Evolutionary conservation across 2,329 filamentous ascomycete genomes (phyloP).

Genomic region (Neonectria neomacrospora): DNA sequence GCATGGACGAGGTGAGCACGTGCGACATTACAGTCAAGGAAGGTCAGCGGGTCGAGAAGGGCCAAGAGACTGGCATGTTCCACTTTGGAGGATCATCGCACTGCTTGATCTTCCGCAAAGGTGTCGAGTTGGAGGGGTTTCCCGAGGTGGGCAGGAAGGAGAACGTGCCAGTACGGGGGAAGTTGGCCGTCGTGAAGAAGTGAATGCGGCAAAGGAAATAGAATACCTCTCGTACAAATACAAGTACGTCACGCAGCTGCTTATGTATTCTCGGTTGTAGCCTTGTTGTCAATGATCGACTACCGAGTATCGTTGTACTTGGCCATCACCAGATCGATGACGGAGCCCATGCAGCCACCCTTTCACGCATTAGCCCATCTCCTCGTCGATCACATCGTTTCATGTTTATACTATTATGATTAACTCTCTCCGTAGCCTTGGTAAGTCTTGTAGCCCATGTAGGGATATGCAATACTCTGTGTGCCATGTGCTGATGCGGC

Average conservation of each 20-base stretch:
- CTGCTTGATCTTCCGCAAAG: constrained; percentile 73
- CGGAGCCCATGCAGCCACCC: too few species aligned
- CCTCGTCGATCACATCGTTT: neutral
- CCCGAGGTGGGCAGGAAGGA: constrained; percentile 49
- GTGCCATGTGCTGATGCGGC: neutral
- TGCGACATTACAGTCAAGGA: constrained; percentile 77
- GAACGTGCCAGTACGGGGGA: constrained; percentile 54
- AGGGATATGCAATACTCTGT: neutral
- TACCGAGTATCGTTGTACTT: too few species aligned
- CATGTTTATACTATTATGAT: neutral
- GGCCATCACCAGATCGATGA: neutral
- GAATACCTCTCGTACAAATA: neutral
- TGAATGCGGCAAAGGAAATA: neutral
- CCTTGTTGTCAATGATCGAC: too few species aligned
- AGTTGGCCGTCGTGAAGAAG: constrained; percentile 49
- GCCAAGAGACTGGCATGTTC: constrained; percentile 80
- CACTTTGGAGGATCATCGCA: constrained; percentile 81
- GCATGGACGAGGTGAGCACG: constrained; percentile 81
- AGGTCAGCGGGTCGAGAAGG: constrained; percentile 74
- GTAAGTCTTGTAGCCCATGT: neutral
- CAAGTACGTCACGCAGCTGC: neutral
- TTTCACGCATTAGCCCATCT: neutral
- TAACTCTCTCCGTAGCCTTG: neutral
- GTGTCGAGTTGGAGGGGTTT: constrained; percentile 59
- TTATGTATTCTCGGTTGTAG: too few species aligned